phyloP scores from a whole-genome alignment of 495 filamentous ascomycete genomes.

The Hypoxylon cercidicola region DNA sequence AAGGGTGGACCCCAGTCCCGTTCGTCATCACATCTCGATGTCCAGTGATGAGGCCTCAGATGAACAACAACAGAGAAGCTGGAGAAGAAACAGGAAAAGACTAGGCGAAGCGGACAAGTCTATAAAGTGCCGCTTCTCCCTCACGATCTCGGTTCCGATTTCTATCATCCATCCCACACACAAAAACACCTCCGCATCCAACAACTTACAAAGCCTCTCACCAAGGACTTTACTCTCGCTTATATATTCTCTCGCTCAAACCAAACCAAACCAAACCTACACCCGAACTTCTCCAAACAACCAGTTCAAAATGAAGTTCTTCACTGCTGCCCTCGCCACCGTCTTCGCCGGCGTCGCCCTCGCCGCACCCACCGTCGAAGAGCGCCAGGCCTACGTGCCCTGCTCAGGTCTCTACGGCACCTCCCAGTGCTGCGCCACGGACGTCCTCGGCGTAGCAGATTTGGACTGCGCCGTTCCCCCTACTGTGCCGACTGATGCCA shows the following conservation, averaged over 20 bases:
- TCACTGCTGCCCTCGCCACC: slow-evolving; percentile 19
- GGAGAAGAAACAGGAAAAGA: neutral
- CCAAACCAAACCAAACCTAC: neutral
- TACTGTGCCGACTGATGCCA: slow-evolving; percentile 39
- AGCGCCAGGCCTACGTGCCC: slow-evolving; percentile 49
- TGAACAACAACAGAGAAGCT: slow-evolving; percentile 2
- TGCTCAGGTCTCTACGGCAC: slow-evolving; percentile 55
- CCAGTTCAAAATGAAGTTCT: slow-evolving; percentile 43
- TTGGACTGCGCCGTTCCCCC: slow-evolving; percentile 56
- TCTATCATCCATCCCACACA: slow-evolving; percentile 5
- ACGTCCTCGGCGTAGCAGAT: slow-evolving; percentile 54
- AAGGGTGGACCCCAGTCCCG: neutral
- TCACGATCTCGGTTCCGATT: slow-evolving; percentile 4
- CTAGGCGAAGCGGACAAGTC: neutral
- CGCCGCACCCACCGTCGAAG: slow-evolving; percentile 33
- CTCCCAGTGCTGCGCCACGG: slow-evolving; percentile 56
- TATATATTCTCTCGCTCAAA: neutral
- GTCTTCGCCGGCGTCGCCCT: slow-evolving; percentile 39
- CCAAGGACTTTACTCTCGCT: slow-evolving; percentile 13
- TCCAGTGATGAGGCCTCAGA: slow-evolving; percentile 19
- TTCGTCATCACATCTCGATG: slow-evolving; percentile 25
- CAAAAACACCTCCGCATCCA: slow-evolving; percentile 13
- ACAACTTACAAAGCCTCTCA: slow-evolving; percentile 8
- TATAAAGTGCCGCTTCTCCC: slow-evolving; percentile 19
- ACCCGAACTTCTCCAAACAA: neutral